Base-by-base conservation (phyloP, 305 asterid genomes). In the Euphrasia arctica region DNA sequence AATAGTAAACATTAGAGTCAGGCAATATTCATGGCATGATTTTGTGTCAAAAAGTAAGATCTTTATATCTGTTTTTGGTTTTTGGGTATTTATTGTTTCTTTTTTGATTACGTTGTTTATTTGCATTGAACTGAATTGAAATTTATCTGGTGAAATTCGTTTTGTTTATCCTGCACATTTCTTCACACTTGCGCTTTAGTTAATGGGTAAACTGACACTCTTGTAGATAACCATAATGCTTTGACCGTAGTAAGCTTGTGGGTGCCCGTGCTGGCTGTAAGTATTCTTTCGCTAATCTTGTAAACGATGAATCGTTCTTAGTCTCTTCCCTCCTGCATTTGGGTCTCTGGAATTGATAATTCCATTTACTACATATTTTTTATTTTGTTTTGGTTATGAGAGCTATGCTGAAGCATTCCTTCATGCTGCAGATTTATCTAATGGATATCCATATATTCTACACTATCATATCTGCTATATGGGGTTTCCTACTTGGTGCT, bases 401-500 rank as follows among this genome's bases (percentile, higher is more conserved):
- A n/a, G 51, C 64, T 52, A 51, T 52, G 66, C 51, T 60, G 18
- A 29, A 56, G 22, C 42, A 14, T 60, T 62, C 12, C 36, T 69
- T 65, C 47, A 34, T 68, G 51, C 49, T 80, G 87, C 95, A 93
- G 99, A 86, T 93, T 66, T 93, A 93, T 83, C 90, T 93, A 50
- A 75, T 93, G 71, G 99, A 93, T 70, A 85, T 84, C 77, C 90
- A 93, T 72, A 73, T 90, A 51, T 90, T 93, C 85, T 93, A 93
- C 85, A 93, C 97, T 34, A 60, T 93, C 71, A 74, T 93, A 73
- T 93, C 99, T 62, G 95, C 97, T 65, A 62, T 93, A 13, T 77
- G 83, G 87, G 97, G 99, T 60, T 90, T 93, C 74, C 84, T 93
- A 79, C 81, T 93, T 64, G 99, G 99, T 55, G 97, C 97, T 60